phyloP scores from a whole-genome alignment of 257 asterid genomes.

The Coffea eugenioides region DNA sequence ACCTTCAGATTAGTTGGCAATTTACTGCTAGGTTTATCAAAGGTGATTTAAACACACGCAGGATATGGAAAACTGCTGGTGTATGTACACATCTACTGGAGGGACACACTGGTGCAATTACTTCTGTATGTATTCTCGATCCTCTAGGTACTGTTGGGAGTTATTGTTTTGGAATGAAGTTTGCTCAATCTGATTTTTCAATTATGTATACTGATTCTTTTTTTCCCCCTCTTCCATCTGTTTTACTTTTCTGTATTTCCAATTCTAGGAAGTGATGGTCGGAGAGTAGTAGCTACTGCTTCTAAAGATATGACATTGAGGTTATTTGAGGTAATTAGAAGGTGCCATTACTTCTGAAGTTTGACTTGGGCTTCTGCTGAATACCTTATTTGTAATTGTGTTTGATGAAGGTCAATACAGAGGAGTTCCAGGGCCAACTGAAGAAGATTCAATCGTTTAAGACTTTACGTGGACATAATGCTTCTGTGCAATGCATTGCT shows the following conservation, averaged over 20 bases:
- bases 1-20: background rate
- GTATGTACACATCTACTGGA: constrained; percentile 70
- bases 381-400: constrained; percentile 17
- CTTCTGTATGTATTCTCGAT: constrained; percentile 64
- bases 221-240: constrained; percentile 7
- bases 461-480: constrained; percentile 72
- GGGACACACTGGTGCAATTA: constrained; percentile 86
- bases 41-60: constrained; percentile 28
- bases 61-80: constrained; percentile 91
- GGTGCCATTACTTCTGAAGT: constrained; percentile 17
- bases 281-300: constrained; percentile 80
- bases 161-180: background rate
- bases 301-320: constrained; percentile 87
- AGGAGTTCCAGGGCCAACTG: constrained; percentile 46
- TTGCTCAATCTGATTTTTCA: background rate
- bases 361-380: constrained; percentile 14
- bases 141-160: constrained; percentile 45
- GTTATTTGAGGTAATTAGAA: constrained; percentile 78
- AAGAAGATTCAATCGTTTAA: constrained; percentile 57
- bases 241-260: constrained; percentile 12
- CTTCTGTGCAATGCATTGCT: constrained; percentile 80
- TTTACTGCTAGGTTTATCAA: background rate
- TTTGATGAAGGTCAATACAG: constrained; percentile 55
- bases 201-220: background rate
- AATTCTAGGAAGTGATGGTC: constrained; percentile 33